A percentile compares a stretch with the other conserved stretches of the same genome.
Conservation (phyloP, 345 rosid genomes). For the Diplotaxis tenuifolia region DNA sequence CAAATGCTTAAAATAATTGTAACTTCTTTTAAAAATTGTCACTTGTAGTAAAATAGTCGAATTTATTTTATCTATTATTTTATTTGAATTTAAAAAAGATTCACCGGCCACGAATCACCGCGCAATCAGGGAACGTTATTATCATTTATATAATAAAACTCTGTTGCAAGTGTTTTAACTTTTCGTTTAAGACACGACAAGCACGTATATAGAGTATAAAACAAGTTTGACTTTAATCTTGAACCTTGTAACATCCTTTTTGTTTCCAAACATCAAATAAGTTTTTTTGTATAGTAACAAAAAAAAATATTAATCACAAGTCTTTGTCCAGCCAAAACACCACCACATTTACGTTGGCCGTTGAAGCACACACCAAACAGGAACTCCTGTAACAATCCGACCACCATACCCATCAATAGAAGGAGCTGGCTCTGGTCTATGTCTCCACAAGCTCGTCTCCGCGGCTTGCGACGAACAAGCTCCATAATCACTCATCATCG, state of each 20-base stretch:
- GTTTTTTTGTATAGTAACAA: background rate
- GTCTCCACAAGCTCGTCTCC: constrained; percentile 20
- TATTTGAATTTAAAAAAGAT: background rate
- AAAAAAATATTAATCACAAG: background rate
- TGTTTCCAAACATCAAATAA: background rate
- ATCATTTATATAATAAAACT: background rate
- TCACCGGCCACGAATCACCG: background rate
- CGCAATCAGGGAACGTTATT: background rate
- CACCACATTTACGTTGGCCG: constrained; percentile 1
- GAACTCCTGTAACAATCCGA: constrained; percentile 33
- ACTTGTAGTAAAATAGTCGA: background rate
- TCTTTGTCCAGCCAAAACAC: background rate
- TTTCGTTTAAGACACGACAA: background rate
- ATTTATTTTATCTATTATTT: background rate
- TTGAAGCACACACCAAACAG: constrained; percentile 13
- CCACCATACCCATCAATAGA: constrained; percentile 21
- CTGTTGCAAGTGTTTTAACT: background rate
- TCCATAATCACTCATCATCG: background rate
- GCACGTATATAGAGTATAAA: background rate
- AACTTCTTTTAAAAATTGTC: background rate
- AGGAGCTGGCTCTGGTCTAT: background rate
- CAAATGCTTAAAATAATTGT: background rate
- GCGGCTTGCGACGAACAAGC: constrained; percentile 21
- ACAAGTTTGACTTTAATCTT: constrained; percentile 1
- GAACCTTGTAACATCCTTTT: background rate